Evolutionary conservation across 805 yeast genomes (phyloP).

Genomic region (Ogataea wickerhamii): DNA sequence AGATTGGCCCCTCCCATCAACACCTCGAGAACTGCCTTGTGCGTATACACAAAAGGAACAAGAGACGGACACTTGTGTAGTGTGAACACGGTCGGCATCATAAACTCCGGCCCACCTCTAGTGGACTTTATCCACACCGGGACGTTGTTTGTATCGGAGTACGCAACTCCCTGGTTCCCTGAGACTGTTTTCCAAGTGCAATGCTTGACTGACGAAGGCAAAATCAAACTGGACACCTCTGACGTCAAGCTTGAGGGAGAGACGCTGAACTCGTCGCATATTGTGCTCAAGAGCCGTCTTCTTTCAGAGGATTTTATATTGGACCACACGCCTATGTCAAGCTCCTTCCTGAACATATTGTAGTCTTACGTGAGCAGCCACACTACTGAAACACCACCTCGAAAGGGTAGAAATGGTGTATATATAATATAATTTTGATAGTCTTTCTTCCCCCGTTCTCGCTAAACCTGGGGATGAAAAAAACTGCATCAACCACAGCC

Average conservation of each 20-base stretch:
- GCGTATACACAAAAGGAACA: constrained; percentile 68
- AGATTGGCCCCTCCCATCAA: constrained; percentile 77
- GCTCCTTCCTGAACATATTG: constrained; percentile 52
- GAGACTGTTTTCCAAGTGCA: constrained; percentile 54
- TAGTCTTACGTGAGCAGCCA: too few species aligned
- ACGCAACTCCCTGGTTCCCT: constrained; percentile 57
- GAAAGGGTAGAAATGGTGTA: too few species aligned
- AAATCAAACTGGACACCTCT: constrained; percentile 35
- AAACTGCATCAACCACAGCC: too few species aligned
- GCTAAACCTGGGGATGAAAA: too few species aligned
- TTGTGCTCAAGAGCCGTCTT: constrained; percentile 44
- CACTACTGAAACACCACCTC: too few species aligned
- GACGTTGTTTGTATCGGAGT: constrained; percentile 55
- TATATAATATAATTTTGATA: too few species aligned
- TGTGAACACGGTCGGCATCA: constrained; percentile 70
- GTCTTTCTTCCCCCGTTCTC: too few species aligned
- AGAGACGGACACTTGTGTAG: constrained; percentile 67
- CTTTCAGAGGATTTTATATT: constrained; percentile 83
- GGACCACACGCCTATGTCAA: constrained; percentile 65
- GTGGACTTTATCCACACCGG: constrained; percentile 69
- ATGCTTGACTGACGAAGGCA: constrained; percentile 58
- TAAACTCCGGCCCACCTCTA: constrained; percentile 40
- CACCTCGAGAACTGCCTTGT: constrained; percentile 65
- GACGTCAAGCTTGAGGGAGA: constrained; percentile 38
- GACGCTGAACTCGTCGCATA: constrained; percentile 41